These are phyloP conservation scores for Aspergillus amoenus DNA, from an alignment of 2,329 filamentous ascomycete species.

Conservation along the genomic window DNA sequence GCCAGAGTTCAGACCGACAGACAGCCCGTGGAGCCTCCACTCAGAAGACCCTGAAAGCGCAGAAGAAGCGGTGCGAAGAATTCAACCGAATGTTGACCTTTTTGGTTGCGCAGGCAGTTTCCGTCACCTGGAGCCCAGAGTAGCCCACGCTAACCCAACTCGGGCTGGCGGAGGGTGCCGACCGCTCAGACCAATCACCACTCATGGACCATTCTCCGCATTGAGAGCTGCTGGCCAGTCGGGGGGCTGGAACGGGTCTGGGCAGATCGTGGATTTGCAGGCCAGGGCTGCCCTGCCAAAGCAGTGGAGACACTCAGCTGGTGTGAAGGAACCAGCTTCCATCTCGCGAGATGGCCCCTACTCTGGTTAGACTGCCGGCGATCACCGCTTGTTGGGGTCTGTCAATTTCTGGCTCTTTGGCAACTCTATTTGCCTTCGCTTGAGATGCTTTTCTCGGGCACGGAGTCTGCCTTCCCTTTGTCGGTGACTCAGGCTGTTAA, in stretches of 20 bases:
- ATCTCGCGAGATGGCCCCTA: slow-evolving; percentile 14
- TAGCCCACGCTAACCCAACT: neutral
- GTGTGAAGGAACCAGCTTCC: slow-evolving; percentile 3
- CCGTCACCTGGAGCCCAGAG: neutral
- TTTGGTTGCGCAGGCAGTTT: too few species aligned
- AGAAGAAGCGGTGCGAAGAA: neutral
- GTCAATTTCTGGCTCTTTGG: neutral
- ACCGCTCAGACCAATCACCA: slow-evolving; percentile 2
- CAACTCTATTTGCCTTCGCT: neutral
- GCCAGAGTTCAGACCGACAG: neutral
- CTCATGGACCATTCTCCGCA: neutral
- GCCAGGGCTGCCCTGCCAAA: too few species aligned
- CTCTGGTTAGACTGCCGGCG: slow-evolving; percentile 5
- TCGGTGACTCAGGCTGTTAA: too few species aligned
- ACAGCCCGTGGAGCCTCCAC: neutral
- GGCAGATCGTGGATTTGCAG: slow-evolving; percentile 1
- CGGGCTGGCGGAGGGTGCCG: neutral
- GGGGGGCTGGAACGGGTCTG: neutral
- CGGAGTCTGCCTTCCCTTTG: neutral
- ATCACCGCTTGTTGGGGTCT: slow-evolving; percentile 7
- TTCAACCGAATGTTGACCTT: neutral
- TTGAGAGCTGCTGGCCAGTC: too few species aligned
- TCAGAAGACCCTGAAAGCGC: neutral
- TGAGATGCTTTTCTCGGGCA: neutral
- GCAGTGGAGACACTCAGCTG: neutral